These are phyloP conservation scores for Scutellaria barbata DNA, from an alignment of 257 asterid genomes.

Conservation along the genomic window DNA sequence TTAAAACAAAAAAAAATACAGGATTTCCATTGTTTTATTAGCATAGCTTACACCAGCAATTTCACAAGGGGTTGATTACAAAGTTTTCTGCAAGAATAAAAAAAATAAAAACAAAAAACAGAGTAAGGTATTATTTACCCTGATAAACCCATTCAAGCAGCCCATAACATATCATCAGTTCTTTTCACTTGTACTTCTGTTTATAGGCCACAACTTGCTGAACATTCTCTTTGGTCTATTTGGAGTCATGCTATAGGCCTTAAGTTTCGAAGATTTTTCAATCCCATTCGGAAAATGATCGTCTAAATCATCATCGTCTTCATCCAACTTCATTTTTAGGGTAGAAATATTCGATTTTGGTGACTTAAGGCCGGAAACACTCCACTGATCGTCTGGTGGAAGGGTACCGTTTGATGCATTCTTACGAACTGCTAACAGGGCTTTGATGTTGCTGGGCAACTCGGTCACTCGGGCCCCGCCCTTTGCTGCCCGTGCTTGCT, in stretches of 20 bases:
- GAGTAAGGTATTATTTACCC: slow-evolving; percentile 43
- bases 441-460: slow-evolving; percentile 73
- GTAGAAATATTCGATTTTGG: slow-evolving; percentile 69
- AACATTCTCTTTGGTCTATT: slow-evolving; percentile 66
- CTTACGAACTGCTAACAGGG: slow-evolving; percentile 55
- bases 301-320: slow-evolving; percentile 61
- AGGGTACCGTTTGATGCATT: slow-evolving; percentile 42
- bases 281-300: slow-evolving; percentile 22
- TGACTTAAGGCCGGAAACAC: slow-evolving; percentile 64
- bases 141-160: slow-evolving; percentile 10
- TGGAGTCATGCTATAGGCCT: slow-evolving; percentile 54
- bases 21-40: slow-evolving; percentile 46
- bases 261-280: slow-evolving; percentile 40
- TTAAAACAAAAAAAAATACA: too few species aligned
- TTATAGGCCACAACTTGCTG: slow-evolving; percentile 79
- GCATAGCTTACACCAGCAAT: slow-evolving; percentile 53
- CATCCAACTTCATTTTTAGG: slow-evolving; percentile 78
- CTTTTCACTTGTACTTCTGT: slow-evolving; percentile 58
- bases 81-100: slow-evolving; percentile 43
- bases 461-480: slow-evolving; percentile 70
- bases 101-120: slow-evolving; percentile 3
- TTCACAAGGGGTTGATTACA: slow-evolving; percentile 50
- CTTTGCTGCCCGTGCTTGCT: slow-evolving; percentile 94
- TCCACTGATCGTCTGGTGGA: slow-evolving; percentile 71
- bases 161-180: slow-evolving; percentile 31